These are phyloP conservation scores for Priceomyces medius DNA, from an alignment of 805 yeast genomes.

Conservation along the genomic window DNA sequence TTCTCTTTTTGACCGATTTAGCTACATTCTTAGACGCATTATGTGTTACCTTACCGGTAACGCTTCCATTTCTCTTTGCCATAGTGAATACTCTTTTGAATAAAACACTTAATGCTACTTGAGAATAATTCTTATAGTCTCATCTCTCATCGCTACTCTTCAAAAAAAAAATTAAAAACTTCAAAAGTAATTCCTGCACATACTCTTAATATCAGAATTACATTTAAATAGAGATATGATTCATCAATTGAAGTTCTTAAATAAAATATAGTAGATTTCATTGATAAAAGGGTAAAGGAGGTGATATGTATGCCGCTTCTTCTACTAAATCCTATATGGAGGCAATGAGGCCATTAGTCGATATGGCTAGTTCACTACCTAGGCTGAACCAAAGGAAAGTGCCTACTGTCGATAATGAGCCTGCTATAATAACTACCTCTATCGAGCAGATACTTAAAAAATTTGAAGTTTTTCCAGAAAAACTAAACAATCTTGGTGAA, in stretches of 20 bases:
- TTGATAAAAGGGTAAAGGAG: background rate
- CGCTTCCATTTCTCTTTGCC: background rate
- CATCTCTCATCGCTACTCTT: slow-evolving; percentile 3
- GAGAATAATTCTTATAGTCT: background rate
- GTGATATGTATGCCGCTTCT: slow-evolving; percentile 37
- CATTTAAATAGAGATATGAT: background rate
- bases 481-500: slow-evolving; percentile 20
- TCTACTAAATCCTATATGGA: slow-evolving; percentile 76
- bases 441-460: slow-evolving; percentile 34
- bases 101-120: background rate
- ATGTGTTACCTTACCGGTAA: background rate
- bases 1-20: slow-evolving; percentile 17
- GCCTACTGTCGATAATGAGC: slow-evolving; percentile 41
- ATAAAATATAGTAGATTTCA: background rate
- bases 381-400: slow-evolving; percentile 17
- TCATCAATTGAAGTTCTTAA: background rate
- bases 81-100: background rate
- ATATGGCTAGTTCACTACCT: slow-evolving; percentile 36
- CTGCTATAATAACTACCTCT: slow-evolving; percentile 19
- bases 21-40: background rate
- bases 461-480: slow-evolving; percentile 38
- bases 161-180: no score
- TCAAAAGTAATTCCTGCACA: background rate
- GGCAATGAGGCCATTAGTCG: slow-evolving; percentile 74
- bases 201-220: background rate